Percentiles rank a stretch among this genome's conserved stretches.
These are phyloP conservation scores for Wolfiporia cocos DNA, from an alignment of 1,284 basidiomycete species.

Conservation along the genomic window DNA sequence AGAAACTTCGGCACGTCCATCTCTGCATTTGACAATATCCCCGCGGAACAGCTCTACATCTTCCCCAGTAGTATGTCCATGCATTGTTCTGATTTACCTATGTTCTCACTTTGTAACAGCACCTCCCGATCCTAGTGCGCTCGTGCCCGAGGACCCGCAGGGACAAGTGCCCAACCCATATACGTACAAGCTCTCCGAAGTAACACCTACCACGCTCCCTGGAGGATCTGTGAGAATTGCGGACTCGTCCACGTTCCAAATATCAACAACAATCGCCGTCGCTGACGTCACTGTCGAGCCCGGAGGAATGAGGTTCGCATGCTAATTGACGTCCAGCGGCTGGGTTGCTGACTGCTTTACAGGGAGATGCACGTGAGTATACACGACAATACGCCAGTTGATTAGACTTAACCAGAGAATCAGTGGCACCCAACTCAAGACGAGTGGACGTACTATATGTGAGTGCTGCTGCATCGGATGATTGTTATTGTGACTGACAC, in stretches of 20 bases:
- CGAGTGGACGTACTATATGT: conserved; percentile 58
- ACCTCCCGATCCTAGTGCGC: conserved; percentile 32
- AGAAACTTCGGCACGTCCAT: conserved; percentile 62
- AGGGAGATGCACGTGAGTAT: conserved; percentile 26
- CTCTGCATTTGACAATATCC: conserved; percentile 52
- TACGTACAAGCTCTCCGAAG: conserved; percentile 48
- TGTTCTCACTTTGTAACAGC: too few relatives aligned
- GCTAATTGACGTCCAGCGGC: background rate
- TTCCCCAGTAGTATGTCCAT: conserved; percentile 52
- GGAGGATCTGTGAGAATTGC: conserved; percentile 64
- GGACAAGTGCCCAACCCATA: conserved; percentile 49
- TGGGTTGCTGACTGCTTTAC: background rate
- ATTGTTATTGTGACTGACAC: too few relatives aligned
- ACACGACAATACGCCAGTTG: background rate
- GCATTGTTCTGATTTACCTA: too few relatives aligned
- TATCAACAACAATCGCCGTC: conserved; percentile 54
- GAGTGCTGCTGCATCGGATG: too few relatives aligned
- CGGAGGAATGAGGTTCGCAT: conserved; percentile 44
- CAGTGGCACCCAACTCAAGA: conserved; percentile 73
- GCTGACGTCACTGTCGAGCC: conserved; percentile 66
- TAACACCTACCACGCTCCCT: conserved; percentile 40
- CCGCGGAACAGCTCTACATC: conserved; percentile 56
- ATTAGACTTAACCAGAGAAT: conserved; percentile 2
- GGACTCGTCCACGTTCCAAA: conserved; percentile 46
- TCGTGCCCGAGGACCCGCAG: conserved; percentile 40